phyloP scores from a whole-genome alignment of 257 asterid species.

The Sherardia arvensis region DNA sequence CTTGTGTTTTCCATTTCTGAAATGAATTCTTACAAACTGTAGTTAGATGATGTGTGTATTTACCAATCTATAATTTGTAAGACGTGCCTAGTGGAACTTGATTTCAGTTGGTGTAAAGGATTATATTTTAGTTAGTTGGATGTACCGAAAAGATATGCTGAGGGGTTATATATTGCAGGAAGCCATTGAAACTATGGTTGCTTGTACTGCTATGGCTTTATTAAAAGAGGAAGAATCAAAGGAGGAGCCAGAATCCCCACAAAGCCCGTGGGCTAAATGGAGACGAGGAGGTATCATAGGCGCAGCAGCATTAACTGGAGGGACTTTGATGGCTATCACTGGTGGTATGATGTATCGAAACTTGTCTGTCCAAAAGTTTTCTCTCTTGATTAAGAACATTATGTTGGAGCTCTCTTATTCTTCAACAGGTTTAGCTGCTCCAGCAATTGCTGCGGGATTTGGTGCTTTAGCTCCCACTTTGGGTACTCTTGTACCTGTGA shows the following conservation, averaged over 20 bases:
- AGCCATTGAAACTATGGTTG: conserved; percentile 77
- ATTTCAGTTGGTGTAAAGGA: background rate
- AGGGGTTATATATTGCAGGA: conserved; percentile 39
- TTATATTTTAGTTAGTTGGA: background rate
- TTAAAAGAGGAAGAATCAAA: conserved; percentile 62
- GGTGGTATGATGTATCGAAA: conserved; percentile 45
- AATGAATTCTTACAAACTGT: background rate
- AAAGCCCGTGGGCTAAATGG: conserved; percentile 75
- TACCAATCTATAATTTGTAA: background rate
- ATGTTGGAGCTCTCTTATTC: background rate
- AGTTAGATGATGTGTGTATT: background rate
- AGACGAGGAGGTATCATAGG: conserved; percentile 94
- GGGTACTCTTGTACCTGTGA: conserved; percentile 77
- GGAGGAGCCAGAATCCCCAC: conserved; percentile 35
- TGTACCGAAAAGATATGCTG: background rate
- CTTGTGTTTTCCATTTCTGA: background rate
- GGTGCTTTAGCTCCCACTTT: conserved; percentile 88
- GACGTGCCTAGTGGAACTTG: background rate
- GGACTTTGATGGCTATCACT: conserved; percentile 90
- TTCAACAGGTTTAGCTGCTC: conserved; percentile 80
- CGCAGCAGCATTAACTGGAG: conserved; percentile 98
- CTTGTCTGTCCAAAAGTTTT: background rate
- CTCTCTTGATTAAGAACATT: background rate
- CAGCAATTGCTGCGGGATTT: conserved; percentile 96
- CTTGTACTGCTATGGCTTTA: conserved; percentile 92